Evolutionary conservation across 495 filamentous ascomycete species (phyloP).

Genomic region (Bacidia gigantensis): DNA sequence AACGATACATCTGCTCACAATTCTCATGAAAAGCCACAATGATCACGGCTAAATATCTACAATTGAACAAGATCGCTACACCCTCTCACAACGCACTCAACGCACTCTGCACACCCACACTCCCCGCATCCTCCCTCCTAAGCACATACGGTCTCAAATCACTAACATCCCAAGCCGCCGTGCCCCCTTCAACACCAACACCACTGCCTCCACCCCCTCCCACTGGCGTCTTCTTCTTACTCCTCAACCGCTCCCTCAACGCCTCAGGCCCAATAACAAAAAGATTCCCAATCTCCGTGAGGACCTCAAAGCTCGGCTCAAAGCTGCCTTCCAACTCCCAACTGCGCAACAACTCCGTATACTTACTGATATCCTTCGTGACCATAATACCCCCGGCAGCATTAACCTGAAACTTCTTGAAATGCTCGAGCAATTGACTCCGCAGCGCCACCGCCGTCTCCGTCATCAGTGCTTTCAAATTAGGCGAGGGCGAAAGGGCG

Average conservation of each 20-base stretch:
- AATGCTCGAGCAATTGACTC: conserved; percentile 70
- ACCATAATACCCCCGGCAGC: conserved; percentile 89
- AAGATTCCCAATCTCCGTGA: conserved; percentile 88
- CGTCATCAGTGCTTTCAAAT: conserved; percentile 61
- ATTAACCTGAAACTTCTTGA: conserved; percentile 85
- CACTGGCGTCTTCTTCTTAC: conserved; percentile 15
- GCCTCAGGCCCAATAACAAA: conserved; percentile 92
- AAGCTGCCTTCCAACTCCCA: conserved; percentile 55
- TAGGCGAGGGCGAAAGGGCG: conserved; percentile 62
- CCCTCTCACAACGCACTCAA: conserved; percentile 41
- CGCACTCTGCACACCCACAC: conserved; percentile 66
- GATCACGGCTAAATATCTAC: too few relatives aligned
- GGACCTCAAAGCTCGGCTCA: conserved; percentile 62
- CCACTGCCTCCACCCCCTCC: conserved; percentile 20
- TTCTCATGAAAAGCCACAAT: not conserved
- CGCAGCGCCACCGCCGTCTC: conserved; percentile 76
- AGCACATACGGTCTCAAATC: conserved; percentile 77
- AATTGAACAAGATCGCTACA: not conserved
- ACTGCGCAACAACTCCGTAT: conserved; percentile 64
- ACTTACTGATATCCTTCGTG: conserved; percentile 87
- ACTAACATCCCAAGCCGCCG: conserved; percentile 19
- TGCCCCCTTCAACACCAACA: conserved; percentile 25
- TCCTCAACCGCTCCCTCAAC: conserved; percentile 62
- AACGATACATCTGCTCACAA: too few relatives aligned
- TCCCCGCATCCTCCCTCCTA: conserved; percentile 68